These are phyloP conservation scores for Rhizopogon salebrosus DNA, from an alignment of 768 basidiomycete genomes.

Conservation along the genomic window DNA sequence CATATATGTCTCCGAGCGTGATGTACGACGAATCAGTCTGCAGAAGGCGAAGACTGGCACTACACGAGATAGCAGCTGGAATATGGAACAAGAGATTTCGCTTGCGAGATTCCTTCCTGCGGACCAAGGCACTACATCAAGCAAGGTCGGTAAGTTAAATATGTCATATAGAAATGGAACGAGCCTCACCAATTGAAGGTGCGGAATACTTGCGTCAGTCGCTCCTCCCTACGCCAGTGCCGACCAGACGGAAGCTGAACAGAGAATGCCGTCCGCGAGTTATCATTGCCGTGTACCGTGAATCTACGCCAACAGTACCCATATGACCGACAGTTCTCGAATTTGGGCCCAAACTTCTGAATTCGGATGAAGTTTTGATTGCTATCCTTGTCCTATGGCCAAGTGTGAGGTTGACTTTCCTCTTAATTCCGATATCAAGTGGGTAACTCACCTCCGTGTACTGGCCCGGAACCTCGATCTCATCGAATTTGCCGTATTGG, in stretches of 20 bases:
- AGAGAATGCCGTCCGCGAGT: slow-evolving; percentile 82
- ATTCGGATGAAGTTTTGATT: slow-evolving; percentile 90
- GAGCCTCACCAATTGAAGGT: slow-evolving; percentile 79
- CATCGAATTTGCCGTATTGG: slow-evolving; percentile 95
- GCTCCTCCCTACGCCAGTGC: slow-evolving; percentile 87
- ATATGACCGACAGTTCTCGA: slow-evolving; percentile 84
- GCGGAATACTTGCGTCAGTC: slow-evolving; percentile 88
- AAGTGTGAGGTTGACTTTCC: background rate
- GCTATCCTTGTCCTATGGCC: slow-evolving; percentile 84
- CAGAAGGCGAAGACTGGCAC: slow-evolving; percentile 77
- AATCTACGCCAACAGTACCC: slow-evolving; percentile 88
- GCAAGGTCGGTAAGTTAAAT: background rate
- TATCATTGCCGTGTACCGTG: slow-evolving; percentile 86
- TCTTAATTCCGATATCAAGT: background rate
- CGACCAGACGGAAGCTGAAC: slow-evolving; percentile 86
- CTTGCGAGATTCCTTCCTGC: slow-evolving; percentile 90
- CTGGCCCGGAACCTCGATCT: slow-evolving; percentile 98
- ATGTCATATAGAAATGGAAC: background rate
- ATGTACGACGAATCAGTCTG: slow-evolving; percentile 92
- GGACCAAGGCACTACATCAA: slow-evolving; percentile 62
- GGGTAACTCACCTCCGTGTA: slow-evolving; percentile 77
- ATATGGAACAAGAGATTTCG: slow-evolving; percentile 90
- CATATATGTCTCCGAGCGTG: slow-evolving; percentile 89
- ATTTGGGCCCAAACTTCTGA: slow-evolving; percentile 83
- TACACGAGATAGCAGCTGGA: slow-evolving; percentile 81